phyloP scores from a whole-genome alignment of 805 yeast genomes.

The Candida sanyiensis region DNA sequence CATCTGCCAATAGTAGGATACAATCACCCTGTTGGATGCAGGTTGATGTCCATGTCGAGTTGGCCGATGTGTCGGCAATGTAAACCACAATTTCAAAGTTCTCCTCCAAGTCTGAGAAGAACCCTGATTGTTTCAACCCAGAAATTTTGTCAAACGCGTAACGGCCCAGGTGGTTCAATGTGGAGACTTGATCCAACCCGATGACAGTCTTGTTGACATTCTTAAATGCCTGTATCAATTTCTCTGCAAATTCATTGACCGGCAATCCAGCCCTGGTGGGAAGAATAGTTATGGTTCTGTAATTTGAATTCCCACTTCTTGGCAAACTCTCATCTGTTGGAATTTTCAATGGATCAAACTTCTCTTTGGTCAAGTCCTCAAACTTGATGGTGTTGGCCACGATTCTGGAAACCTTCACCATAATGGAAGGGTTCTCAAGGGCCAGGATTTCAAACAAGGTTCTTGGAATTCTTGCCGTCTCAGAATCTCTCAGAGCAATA shows the following conservation, averaged over 20 bases:
- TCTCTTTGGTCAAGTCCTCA: slow-evolving; percentile 11
- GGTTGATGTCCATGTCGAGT: slow-evolving; percentile 85
- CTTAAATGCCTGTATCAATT: slow-evolving; percentile 63
- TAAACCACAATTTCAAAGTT: slow-evolving; percentile 82
- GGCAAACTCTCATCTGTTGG: slow-evolving; percentile 26
- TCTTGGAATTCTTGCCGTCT: slow-evolving; percentile 88
- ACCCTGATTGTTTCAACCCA: slow-evolving; percentile 78
- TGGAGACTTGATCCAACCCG: slow-evolving; percentile 76
- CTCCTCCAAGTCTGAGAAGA: slow-evolving; percentile 87
- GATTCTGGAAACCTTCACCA: slow-evolving; percentile 82
- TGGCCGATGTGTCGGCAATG: slow-evolving; percentile 78
- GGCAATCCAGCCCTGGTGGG: slow-evolving; percentile 84
- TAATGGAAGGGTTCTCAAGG: slow-evolving; percentile 77
- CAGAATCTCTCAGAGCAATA: slow-evolving; percentile 89
- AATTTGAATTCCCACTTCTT: slow-evolving; percentile 37
- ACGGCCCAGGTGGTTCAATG: slow-evolving; percentile 75
- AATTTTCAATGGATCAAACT: slow-evolving; percentile 18
- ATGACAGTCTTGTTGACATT: slow-evolving; percentile 69
- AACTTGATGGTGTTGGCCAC: slow-evolving; percentile 58
- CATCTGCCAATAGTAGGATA: slow-evolving; percentile 82
- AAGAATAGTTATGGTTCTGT: slow-evolving; percentile 77
- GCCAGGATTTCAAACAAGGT: slow-evolving; percentile 82
- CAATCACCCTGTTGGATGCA: slow-evolving; percentile 96
- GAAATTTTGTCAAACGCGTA: slow-evolving; percentile 91
- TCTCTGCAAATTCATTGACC: slow-evolving; percentile 75